Base-by-base conservation (phyloP, 768 basidiomycete genomes). In the Thelephora ganbajun region DNA sequence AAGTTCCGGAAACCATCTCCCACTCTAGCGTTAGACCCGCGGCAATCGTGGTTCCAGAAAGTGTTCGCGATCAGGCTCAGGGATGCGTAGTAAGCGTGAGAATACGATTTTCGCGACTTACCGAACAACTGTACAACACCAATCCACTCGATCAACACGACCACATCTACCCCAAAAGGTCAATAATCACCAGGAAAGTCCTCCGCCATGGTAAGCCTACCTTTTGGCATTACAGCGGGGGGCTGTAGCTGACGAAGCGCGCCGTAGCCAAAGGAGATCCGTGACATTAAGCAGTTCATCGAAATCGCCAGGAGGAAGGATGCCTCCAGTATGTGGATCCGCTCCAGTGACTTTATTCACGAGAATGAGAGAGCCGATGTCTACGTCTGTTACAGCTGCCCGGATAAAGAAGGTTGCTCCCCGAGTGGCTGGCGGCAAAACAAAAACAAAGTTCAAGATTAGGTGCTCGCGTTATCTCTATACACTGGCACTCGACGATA, bases 241-340 rank as follows among this genome's bases (percentile, higher is more conserved):
- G 22, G 14, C 19, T 18, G 9, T 14, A 16, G 14, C 39, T 18
- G 14, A 41, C 18, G 18, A 14, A 14, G 12, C 16, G 2, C 16
- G 2, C 39, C 46, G 2, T 60, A 97, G 94, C 92, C 94, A 51
- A 92, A 96, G 72, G 88, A 97, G 80, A 82, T 99, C 72, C 75
- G 77, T 59, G 93, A 98, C 69, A 97, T 98, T 77, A 99, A 98
- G 74, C 76, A 88, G 68, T 97, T 98, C 74, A 87, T 98, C 67
- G 84, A 91, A 72, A 89, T 94, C 66, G 83, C 93, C 48, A 81
- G 83, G 73, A 81, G 94, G 72, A 94, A 91, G 78, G 94, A 96
- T 78, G 96, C 96, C 55, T 79, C 78, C 51, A 80, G 94, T 96
- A 62, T 67, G 93, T 83, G 35, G 37, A 20, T 50, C 13, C 14